Evolutionary conservation across 768 basidiomycete species (phyloP).

Genomic region (Clitopilus hobsonii): DNA sequence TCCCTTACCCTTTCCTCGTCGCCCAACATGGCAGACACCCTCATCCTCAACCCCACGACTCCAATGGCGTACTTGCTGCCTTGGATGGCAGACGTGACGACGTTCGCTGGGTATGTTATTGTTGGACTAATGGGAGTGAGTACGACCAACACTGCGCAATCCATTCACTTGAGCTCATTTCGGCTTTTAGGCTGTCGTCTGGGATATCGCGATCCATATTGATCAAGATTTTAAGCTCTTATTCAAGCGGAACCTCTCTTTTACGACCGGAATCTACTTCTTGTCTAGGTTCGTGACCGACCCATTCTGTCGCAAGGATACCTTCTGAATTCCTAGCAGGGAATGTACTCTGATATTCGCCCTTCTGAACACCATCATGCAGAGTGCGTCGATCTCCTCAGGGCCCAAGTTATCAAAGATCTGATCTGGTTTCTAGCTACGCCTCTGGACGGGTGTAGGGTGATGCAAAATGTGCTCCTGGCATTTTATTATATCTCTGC

Average conservation of each 20-base stretch:
- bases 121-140: slow-evolving; percentile 4
- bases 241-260: slow-evolving; percentile 1
- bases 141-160: neutral
- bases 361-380: slow-evolving; percentile 5
- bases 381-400: neutral
- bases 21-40: neutral
- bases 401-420: neutral
- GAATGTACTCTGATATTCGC: slow-evolving; percentile 1
- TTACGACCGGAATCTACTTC: slow-evolving; percentile 3
- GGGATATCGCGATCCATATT: slow-evolving; percentile 5
- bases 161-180: neutral
- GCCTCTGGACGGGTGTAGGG: neutral
- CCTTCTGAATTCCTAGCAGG: neutral
- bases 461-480: slow-evolving; percentile 1
- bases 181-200: slow-evolving; percentile 4
- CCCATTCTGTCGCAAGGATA: too few relatives aligned
- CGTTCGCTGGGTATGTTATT: slow-evolving; percentile 4
- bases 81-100: slow-evolving; percentile 1
- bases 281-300: neutral
- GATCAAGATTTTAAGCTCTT: slow-evolving; percentile 5
- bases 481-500: neutral
- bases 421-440: slow-evolving; percentile 2
- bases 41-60: slow-evolving; percentile 3
- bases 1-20: neutral
- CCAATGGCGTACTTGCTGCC: slow-evolving; percentile 7